Conservation (phyloP, 2,329 filamentous ascomycete genomes). For the Monosporascus sp. region DNA sequence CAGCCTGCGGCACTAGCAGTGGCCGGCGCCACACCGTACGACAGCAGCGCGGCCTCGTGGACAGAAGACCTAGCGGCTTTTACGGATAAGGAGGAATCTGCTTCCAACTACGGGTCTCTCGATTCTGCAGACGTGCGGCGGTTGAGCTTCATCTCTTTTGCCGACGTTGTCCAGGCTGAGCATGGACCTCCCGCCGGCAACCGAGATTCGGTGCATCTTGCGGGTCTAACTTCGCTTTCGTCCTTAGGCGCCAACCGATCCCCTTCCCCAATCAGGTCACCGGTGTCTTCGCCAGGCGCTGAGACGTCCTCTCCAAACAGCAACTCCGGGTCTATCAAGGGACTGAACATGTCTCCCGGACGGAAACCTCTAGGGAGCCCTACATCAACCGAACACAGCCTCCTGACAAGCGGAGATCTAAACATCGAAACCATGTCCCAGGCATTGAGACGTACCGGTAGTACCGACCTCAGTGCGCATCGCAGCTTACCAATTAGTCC, state of each 20-base stretch:
- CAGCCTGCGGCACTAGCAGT: conserved; percentile 71
- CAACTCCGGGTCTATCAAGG: conserved; percentile 68
- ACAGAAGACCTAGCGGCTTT: conserved; percentile 54
- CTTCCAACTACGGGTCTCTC: conserved; percentile 71
- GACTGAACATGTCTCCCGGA: conserved; percentile 63
- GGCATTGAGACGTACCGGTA: conserved; percentile 78
- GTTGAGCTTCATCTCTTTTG: conserved; percentile 93
- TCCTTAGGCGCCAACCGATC: conserved; percentile 57
- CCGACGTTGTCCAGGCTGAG: conserved; percentile 86
- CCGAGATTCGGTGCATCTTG: conserved; percentile 65
- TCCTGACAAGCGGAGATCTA: conserved; percentile 60
- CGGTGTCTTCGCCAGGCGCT: conserved; percentile 64
- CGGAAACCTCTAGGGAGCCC: conserved; percentile 60
- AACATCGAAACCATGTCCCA: conserved; percentile 94
- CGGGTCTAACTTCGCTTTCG: conserved; percentile 58
- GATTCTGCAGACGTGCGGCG: conserved; percentile 76
- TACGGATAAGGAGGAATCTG: conserved; percentile 54
- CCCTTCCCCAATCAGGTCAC: conserved; percentile 74
- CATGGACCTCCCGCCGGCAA: conserved; percentile 58
- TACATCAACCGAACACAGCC: conserved; percentile 44
- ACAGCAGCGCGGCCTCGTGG: conserved; percentile 46
- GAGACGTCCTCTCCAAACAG: conserved; percentile 71
- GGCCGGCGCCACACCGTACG: conserved; percentile 38
- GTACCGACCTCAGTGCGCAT: conserved; percentile 63
- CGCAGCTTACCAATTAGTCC: conserved; percentile 56